Evolutionary conservation across 2,329 filamentous ascomycete genomes (phyloP).

Genomic region (Akanthomyces lecanii): DNA sequence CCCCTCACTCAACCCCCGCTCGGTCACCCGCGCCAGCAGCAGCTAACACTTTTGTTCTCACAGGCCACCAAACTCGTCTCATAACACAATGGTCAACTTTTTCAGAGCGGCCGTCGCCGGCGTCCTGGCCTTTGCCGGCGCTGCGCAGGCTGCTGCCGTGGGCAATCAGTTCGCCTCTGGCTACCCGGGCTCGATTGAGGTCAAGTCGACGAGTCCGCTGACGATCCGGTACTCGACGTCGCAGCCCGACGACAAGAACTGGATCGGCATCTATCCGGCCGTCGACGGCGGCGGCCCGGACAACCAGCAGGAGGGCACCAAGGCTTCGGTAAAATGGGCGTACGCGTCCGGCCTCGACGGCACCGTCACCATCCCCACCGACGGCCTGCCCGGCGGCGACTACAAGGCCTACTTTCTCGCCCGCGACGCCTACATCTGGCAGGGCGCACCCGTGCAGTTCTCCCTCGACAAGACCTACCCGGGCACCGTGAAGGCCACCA

Average conservation of each 20-base stretch:
- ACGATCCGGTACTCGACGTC: constrained; percentile 14
- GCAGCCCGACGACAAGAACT: constrained; percentile 14
- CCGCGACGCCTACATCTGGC: constrained; percentile 10
- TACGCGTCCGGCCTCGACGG: constrained; percentile 7
- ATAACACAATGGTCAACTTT: constrained; percentile 11
- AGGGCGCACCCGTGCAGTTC: constrained; percentile 9
- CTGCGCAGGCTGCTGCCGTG: constrained; percentile 9
- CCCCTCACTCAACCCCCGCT: not conserved
- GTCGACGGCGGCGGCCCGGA: constrained; percentile 15
- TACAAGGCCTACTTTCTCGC: constrained; percentile 16
- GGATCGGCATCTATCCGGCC: constrained; percentile 14
- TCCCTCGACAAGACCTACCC: not conserved
- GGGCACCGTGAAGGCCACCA: not conserved
- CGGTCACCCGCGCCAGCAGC: not conserved
- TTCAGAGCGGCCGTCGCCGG: constrained; percentile 5
- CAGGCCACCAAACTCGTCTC: no score
- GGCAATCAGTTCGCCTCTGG: constrained; percentile 1
- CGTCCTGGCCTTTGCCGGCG: not conserved
- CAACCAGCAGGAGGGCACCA: not conserved
- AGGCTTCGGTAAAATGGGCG: constrained; percentile 7
- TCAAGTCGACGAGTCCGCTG: constrained; percentile 9
- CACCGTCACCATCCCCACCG: constrained; percentile 4
- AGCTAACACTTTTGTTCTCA: not conserved
- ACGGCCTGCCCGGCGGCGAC: constrained; percentile 10
- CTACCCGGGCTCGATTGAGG: constrained; percentile 7